A percentile compares a stretch with the other conserved stretches of the same genome.
These are phyloP conservation scores for Erigeron canadensis DNA, from an alignment of 129 eudicot species.

Conservation along the genomic window DNA sequence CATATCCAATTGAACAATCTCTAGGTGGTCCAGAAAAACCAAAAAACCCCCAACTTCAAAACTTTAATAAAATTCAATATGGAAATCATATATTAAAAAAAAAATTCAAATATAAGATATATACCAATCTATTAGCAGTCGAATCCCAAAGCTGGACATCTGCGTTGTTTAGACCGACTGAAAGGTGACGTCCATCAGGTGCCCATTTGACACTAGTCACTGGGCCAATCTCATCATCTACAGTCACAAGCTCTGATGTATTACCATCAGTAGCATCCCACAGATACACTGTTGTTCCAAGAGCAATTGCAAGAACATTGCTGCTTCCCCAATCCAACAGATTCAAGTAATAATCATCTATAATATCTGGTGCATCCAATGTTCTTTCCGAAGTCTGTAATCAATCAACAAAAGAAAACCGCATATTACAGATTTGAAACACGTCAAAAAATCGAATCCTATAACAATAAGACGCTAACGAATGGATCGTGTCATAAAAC, in stretches of 20 bases:
- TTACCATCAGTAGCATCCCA: slow-evolving; percentile 84
- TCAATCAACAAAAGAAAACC: slow-evolving; percentile 5
- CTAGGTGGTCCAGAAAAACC: background rate
- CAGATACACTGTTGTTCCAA: slow-evolving; percentile 66
- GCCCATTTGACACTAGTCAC: slow-evolving; percentile 93
- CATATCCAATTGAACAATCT: no score
- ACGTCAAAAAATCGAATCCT: background rate
- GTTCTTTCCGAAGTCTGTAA: slow-evolving; percentile 83
- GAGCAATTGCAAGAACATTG: slow-evolving; percentile 88
- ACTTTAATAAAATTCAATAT: background rate
- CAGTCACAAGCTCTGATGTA: slow-evolving; percentile 71
- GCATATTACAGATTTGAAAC: background rate
- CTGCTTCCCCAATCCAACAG: slow-evolving; percentile 85
- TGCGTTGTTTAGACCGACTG: slow-evolving; percentile 73
- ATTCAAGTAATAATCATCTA: slow-evolving; percentile 83
- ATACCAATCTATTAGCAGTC: slow-evolving; percentile 64
- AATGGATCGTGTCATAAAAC: background rate
- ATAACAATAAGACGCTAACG: background rate
- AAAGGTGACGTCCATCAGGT: slow-evolving; percentile 76
- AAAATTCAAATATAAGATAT: background rate
- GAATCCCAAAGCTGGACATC: slow-evolving; percentile 95
- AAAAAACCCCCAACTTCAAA: background rate
- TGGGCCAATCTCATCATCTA: slow-evolving; percentile 77
- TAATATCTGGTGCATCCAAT: slow-evolving; percentile 83
- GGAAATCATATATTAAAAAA: background rate